Evolutionary conservation across 345 rosid genomes (phyloP).

Genomic region (Euphorbia tirucalli): DNA sequence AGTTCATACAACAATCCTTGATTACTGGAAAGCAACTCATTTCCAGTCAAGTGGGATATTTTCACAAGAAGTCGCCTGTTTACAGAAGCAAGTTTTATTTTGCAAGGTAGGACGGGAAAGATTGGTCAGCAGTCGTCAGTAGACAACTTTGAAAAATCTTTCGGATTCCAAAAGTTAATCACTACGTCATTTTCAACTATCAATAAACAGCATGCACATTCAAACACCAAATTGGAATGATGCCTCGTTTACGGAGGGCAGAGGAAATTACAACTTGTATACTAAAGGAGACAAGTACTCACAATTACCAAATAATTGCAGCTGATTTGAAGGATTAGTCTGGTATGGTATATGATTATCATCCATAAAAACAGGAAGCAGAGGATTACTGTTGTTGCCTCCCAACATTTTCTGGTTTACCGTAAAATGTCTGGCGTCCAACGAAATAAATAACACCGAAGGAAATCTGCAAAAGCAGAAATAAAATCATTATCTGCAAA

Average conservation of each 20-base stretch:
- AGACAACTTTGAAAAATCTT: background rate
- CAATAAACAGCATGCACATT: background rate
- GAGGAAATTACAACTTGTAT: background rate
- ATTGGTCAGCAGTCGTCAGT: too few relatives aligned
- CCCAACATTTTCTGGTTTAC: conserved; percentile 53
- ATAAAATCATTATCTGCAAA: background rate
- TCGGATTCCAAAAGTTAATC: background rate
- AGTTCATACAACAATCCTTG: background rate
- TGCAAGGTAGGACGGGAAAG: background rate
- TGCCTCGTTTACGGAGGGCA: background rate
- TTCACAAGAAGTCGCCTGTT: background rate
- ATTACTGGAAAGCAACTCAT: background rate
- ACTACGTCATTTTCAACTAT: background rate
- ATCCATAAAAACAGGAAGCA: conserved; percentile 48
- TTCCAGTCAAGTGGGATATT: background rate
- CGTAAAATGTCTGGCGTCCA: conserved; percentile 22
- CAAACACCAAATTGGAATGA: background rate
- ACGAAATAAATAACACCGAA: background rate
- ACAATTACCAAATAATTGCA: conserved; percentile 68
- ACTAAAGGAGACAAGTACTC: conserved; percentile 26
- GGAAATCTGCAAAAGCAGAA: conserved; percentile 30
- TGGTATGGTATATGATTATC: conserved; percentile 62
- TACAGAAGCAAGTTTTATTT: background rate
- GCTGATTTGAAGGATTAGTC: conserved; percentile 58
- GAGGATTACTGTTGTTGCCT: conserved; percentile 55